Evolutionary conservation across 2,329 filamentous ascomycete species (phyloP), one percentile per base, ranked within the genome.

Genomic region (Rhynchosporium agropyri): DNA sequence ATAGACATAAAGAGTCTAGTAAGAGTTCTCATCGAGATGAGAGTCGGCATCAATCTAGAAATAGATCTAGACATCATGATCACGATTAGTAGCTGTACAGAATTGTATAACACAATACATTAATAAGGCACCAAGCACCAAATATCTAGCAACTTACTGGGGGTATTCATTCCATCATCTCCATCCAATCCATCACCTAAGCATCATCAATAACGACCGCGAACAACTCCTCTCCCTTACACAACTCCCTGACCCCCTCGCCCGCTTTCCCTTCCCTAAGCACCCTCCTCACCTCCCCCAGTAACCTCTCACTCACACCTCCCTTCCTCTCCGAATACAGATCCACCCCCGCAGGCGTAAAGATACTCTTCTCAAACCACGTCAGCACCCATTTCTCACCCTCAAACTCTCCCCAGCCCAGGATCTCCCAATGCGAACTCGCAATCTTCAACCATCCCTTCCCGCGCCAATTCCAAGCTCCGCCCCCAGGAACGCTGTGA

Each of bases 311-410:
- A 60, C 80, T 82, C 66, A 91, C 67, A 0, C 89, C 89, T 65
- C 81, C 83, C 58, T 77, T 81, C 15, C 82, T 79, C 69, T 89
- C 81, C 51, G 85, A 87, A 75, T 94, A 95, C 9, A 96, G 76
- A 76, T 96, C 92, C 36, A 96, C 72, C 0, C 92, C 92, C 62
- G 91, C 90, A 66, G 89, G 89, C 6, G 91, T 95, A 70, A 96
- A 96, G 50, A 93, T 69, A 29, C 90, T 96, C 72, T 90, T 88
- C 66, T 88, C 87, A 75, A 96, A 96, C 81, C 89, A 94, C 4
- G 90, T 96, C 13, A 96, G 90, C 1, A 84, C 86, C 90, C 90
- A 96, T 69, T 82, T 81, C 75, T 76, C 76, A 7, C 67, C 79
- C 13, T 61, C 72, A 0, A 76, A 77, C 38, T 74, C 80, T 4